These are phyloP conservation scores for Alternaria gansuensis DNA, from an alignment of 2,329 filamentous ascomycete species.

Conservation along the genomic window DNA sequence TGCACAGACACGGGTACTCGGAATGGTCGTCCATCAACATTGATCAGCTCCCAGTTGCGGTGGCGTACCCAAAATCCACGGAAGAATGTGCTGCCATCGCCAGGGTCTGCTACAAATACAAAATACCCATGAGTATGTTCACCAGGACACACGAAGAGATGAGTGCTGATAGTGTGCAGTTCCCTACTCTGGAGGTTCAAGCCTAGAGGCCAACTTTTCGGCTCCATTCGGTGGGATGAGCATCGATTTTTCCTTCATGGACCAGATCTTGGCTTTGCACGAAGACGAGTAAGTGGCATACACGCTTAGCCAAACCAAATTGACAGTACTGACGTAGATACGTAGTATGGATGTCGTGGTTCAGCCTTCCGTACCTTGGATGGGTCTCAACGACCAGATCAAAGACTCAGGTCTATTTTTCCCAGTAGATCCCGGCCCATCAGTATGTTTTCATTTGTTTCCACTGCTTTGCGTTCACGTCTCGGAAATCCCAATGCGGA, in stretches of 20 bases:
- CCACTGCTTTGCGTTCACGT: slow-evolving; percentile 5
- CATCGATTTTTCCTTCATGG: slow-evolving; percentile 90
- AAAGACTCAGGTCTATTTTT: slow-evolving; percentile 84
- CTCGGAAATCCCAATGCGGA: slow-evolving; percentile 25
- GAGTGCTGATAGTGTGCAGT: slow-evolving; percentile 55
- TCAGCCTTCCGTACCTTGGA: slow-evolving; percentile 92
- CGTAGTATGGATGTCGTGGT: slow-evolving; percentile 84
- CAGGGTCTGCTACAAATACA: slow-evolving; percentile 78
- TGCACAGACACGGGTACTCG: slow-evolving; percentile 72
- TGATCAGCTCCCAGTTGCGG: slow-evolving; percentile 68
- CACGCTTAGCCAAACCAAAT: neutral
- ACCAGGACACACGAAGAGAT: neutral
- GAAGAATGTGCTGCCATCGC: slow-evolving; percentile 71
- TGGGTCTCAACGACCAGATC: slow-evolving; percentile 80
- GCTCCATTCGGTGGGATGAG: slow-evolving; percentile 87
- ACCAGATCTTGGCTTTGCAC: slow-evolving; percentile 79
- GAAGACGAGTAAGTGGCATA: slow-evolving; percentile 68
- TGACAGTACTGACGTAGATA: slow-evolving; percentile 31
- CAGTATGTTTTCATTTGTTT: slow-evolving; percentile 37
- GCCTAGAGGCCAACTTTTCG: slow-evolving; percentile 88
- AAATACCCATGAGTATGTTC: slow-evolving; percentile 71
- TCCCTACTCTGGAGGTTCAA: slow-evolving; percentile 85
- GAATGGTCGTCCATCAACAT: slow-evolving; percentile 77
- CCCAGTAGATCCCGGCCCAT: slow-evolving; percentile 83
- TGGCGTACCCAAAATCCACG: slow-evolving; percentile 71